A percentile compares a stretch with the other conserved stretches of the same genome.
Conservation (phyloP, 148 eudicot genomes). For the Gaultheria prostrata region DNA sequence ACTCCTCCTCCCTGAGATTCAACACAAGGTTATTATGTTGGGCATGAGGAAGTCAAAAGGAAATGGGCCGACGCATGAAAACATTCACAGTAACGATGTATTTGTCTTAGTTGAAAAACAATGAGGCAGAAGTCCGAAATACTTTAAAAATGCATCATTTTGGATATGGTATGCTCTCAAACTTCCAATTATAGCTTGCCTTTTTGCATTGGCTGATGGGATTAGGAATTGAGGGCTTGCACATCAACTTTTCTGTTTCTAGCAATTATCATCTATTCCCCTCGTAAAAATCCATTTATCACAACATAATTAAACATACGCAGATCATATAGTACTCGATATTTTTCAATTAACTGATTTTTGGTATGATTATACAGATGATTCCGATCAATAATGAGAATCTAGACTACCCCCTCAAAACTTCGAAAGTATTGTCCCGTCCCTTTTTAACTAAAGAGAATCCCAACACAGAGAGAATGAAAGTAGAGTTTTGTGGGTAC, state of each 20-base stretch:
- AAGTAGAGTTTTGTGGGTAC: background rate
- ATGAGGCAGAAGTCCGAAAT: background rate
- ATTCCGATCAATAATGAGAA: too few relatives aligned
- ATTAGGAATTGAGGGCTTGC: background rate
- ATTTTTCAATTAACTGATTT: too few relatives aligned
- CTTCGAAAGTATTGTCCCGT: background rate
- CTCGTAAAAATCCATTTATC: too few relatives aligned
- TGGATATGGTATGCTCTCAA: background rate
- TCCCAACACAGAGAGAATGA: background rate
- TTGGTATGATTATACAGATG: too few relatives aligned
- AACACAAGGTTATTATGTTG: background rate
- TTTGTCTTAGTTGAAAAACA: background rate
- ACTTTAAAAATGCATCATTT: background rate
- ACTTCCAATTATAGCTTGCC: background rate
- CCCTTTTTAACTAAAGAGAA: background rate
- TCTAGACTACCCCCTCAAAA: too few relatives aligned
- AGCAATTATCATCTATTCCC: too few relatives aligned
- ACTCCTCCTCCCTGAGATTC: too few relatives aligned
- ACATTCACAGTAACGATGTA: background rate
- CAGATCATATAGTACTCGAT: too few relatives aligned
- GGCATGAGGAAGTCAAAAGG: background rate
- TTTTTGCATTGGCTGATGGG: background rate
- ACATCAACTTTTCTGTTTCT: background rate
- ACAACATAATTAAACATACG: too few relatives aligned
- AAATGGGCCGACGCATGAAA: background rate